Conservation (phyloP, 352 stramenopile genomes). For the Phytophthora cryptogea region DNA sequence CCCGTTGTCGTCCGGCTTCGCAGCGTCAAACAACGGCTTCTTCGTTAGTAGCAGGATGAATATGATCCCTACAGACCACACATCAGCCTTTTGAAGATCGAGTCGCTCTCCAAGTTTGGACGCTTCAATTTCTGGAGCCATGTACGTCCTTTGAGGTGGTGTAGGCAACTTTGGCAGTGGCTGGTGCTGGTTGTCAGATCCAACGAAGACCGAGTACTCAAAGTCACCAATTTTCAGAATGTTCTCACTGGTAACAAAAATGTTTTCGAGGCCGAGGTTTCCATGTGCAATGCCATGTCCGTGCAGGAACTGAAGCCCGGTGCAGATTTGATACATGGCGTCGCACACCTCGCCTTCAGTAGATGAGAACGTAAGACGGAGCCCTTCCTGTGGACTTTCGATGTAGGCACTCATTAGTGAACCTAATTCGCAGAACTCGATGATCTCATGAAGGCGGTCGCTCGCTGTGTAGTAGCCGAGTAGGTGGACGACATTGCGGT, state of each 20-base stretch:
- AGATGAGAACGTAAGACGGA: slow-evolving; percentile 42
- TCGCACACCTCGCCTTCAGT: slow-evolving; percentile 54
- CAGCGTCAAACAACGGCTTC: slow-evolving; percentile 58
- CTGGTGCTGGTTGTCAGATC: slow-evolving; percentile 47
- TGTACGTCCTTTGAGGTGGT: slow-evolving; percentile 51
- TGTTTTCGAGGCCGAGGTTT: slow-evolving; percentile 75
- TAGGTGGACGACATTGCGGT: slow-evolving; percentile 59
- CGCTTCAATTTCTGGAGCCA: slow-evolving; percentile 52
- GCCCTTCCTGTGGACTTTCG: slow-evolving; percentile 40
- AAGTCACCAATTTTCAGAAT: slow-evolving; percentile 77
- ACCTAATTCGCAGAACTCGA: slow-evolving; percentile 69
- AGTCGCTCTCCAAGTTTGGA: slow-evolving; percentile 29
- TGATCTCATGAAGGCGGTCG: slow-evolving; percentile 55
- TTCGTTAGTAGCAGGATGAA: slow-evolving; percentile 63
- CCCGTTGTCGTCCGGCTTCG: slow-evolving; percentile 46
- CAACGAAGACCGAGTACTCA: slow-evolving; percentile 61
- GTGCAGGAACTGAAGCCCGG: slow-evolving; percentile 60
- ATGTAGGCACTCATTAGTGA: slow-evolving; percentile 61
- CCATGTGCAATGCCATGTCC: slow-evolving; percentile 61
- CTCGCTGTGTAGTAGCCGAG: slow-evolving; percentile 56
- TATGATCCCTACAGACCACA: slow-evolving; percentile 65
- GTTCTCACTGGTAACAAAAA: slow-evolving; percentile 66
- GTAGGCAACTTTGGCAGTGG: slow-evolving; percentile 24
- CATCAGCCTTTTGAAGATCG: slow-evolving; percentile 60
- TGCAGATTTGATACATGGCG: slow-evolving; percentile 87